Percentiles rank a stretch among this genome's conserved stretches.
These are phyloP conservation scores for Scenedesmus sp. DNA, from an alignment of 163 green algal genomes.

Conservation along the genomic window DNA sequence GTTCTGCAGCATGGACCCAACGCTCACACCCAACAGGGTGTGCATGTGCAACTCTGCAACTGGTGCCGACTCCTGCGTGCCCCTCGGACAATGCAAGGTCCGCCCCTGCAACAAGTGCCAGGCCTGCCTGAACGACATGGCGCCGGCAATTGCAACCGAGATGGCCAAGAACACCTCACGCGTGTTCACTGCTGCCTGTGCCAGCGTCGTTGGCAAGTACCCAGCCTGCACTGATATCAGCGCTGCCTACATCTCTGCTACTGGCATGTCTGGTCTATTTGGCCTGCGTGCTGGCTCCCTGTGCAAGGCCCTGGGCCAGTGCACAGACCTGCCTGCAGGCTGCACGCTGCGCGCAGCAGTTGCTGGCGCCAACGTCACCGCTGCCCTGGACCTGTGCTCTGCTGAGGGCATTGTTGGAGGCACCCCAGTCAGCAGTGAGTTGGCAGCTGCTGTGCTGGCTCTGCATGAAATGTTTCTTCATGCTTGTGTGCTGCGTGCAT, in stretches of 20 bases:
- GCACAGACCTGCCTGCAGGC: slow-evolving; percentile 20
- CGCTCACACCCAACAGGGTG: no score
- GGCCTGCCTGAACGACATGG: neutral
- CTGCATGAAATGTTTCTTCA: neutral
- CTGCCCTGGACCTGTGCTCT: slow-evolving; percentile 19
- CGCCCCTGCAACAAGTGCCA: slow-evolving; percentile 23
- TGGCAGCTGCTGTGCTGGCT: neutral
- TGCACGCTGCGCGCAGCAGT: neutral
- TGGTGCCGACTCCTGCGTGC: slow-evolving; percentile 6
- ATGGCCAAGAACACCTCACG: neutral
- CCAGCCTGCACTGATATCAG: neutral
- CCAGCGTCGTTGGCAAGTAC: neutral
- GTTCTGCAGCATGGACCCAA: neutral
- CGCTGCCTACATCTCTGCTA: neutral
- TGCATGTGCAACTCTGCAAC: slow-evolving; percentile 4
- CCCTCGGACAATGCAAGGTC: neutral
- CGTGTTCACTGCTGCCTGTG: neutral
- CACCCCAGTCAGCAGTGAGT: neutral
- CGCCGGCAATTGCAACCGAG: neutral
- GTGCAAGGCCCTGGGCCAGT: slow-evolving; percentile 4
- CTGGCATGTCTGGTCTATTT: neutral
- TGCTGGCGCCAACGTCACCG: neutral
- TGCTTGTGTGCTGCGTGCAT: neutral
- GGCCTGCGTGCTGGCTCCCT: slow-evolving; percentile 14
- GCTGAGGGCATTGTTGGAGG: slow-evolving; percentile 28